Percentiles rank a stretch among this genome's conserved stretches.
Conservation (phyloP, 441 rosid species). For the Aquilaria agallochum region DNA sequence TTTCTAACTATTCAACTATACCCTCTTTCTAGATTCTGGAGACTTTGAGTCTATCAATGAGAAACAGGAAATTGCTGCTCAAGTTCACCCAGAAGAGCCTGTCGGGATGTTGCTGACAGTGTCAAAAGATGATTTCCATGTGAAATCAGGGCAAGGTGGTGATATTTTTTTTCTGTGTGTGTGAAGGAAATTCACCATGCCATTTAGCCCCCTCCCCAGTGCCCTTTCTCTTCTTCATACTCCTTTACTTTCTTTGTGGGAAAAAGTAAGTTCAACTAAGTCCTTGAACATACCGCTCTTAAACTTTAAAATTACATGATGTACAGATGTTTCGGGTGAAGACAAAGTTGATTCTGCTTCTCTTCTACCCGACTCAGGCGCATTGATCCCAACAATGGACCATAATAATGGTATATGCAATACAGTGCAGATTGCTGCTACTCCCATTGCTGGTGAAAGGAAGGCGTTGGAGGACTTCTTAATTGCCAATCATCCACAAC, state of each 20-base stretch:
- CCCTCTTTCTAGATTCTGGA: slow-evolving; percentile 26
- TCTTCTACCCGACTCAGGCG: slow-evolving; percentile 10
- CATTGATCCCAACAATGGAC: slow-evolving; percentile 1
- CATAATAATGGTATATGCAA: slow-evolving; percentile 15
- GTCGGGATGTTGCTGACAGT: slow-evolving; percentile 21
- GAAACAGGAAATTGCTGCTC: slow-evolving; percentile 28
- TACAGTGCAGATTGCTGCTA: slow-evolving; percentile 18
- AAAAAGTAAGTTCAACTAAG: too few species aligned
- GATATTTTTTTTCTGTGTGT: background rate
- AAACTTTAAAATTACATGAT: background rate
- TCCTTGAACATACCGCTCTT: too few species aligned
- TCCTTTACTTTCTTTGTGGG: too few species aligned
- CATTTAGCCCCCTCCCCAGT: too few species aligned
- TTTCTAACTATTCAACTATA: slow-evolving; percentile 8
- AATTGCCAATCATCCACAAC: slow-evolving; percentile 12
- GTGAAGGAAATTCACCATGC: too few species aligned
- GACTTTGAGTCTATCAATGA: slow-evolving; percentile 32
- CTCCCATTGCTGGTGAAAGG: slow-evolving; percentile 16
- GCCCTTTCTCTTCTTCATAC: too few species aligned
- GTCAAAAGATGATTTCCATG: slow-evolving; percentile 13
- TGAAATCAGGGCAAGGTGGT: background rate
- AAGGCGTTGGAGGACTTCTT: slow-evolving; percentile 19
- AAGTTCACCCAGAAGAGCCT: slow-evolving; percentile 23
- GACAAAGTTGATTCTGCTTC: slow-evolving; percentile 12
- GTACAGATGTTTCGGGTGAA: slow-evolving; percentile 6